phyloP scores from a whole-genome alignment of 2,329 filamentous ascomycete genomes.

The Macrophomina pseudophaseolina region DNA sequence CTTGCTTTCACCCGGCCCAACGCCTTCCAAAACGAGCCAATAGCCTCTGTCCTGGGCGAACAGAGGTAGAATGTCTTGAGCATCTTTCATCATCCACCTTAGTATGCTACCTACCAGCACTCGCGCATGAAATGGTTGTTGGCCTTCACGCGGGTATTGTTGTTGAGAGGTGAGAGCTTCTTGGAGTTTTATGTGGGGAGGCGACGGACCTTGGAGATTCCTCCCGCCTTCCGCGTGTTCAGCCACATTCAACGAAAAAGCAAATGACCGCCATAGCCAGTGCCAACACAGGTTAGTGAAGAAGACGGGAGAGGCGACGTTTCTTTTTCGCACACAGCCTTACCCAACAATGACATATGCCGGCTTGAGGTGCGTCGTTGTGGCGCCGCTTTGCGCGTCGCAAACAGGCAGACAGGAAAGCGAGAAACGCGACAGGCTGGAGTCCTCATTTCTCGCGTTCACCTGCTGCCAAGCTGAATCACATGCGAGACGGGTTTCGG shows the following conservation, averaged over 20 bases:
- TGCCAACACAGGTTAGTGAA: neutral
- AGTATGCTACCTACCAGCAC: too few relatives aligned
- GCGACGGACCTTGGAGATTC: neutral
- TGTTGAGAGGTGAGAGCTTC: too few relatives aligned
- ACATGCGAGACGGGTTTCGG: neutral
- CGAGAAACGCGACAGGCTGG: constrained; percentile 10
- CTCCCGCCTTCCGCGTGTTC: neutral
- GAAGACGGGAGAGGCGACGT: neutral
- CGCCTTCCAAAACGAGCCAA: too few relatives aligned
- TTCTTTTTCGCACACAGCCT: neutral
- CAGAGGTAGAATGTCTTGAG: too few relatives aligned
- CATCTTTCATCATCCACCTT: too few relatives aligned
- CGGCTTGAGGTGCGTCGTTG: neutral
- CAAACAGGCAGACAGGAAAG: constrained; percentile 16
- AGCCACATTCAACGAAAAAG: constrained; percentile 18
- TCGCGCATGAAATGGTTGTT: too few relatives aligned
- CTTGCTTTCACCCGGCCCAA: too few relatives aligned
- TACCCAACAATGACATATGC: neutral
- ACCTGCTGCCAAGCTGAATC: neutral
- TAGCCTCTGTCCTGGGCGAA: too few relatives aligned
- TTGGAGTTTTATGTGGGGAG: neutral
- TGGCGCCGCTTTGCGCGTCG: constrained; percentile 12
- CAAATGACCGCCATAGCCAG: neutral
- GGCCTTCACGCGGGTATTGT: too few relatives aligned
- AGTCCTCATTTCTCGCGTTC: constrained; percentile 3